Evolutionary conservation across 2,329 filamentous ascomycete genomes (phyloP).

Genomic region (Cryphonectria naterciae): DNA sequence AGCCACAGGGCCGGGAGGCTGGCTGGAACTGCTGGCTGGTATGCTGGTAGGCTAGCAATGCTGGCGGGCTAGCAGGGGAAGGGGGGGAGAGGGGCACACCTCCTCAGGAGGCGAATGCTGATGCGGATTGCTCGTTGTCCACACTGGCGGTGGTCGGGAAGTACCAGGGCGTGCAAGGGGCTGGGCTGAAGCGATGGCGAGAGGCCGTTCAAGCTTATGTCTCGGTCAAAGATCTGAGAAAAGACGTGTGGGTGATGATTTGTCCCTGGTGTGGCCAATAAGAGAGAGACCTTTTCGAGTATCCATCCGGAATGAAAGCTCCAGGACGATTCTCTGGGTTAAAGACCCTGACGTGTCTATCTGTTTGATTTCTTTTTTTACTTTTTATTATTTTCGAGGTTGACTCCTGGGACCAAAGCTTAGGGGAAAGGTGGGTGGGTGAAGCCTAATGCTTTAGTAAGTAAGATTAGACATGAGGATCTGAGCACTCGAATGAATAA

Average conservation of each 20-base stretch:
- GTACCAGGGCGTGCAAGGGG: neutral
- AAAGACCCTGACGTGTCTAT: neutral
- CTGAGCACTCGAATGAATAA: neutral
- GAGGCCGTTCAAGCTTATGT: neutral
- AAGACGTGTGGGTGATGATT: neutral
- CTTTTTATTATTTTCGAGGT: neutral
- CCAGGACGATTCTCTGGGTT: neutral
- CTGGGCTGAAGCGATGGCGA: neutral
- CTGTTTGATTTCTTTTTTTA: no score
- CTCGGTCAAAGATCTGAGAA: neutral
- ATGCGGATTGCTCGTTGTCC: neutral
- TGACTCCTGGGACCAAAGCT: neutral
- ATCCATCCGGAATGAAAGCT: neutral
- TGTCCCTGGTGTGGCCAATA: neutral
- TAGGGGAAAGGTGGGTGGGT: no score
- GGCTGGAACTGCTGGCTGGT: conserved; percentile 1
- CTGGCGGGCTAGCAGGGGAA: neutral
- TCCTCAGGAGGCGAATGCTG: neutral
- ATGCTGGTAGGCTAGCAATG: neutral
- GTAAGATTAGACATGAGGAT: neutral
- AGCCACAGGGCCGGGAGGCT: neutral
- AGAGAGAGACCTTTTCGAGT: neutral
- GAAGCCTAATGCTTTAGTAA: neutral
- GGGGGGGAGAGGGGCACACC: neutral
- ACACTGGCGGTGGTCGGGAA: neutral